Percentiles rank a stretch among this genome's conserved stretches.
These are phyloP conservation scores for Tardiomyces digboiensis DNA, from an alignment of 1,139 yeast species.

Conservation along the genomic window DNA sequence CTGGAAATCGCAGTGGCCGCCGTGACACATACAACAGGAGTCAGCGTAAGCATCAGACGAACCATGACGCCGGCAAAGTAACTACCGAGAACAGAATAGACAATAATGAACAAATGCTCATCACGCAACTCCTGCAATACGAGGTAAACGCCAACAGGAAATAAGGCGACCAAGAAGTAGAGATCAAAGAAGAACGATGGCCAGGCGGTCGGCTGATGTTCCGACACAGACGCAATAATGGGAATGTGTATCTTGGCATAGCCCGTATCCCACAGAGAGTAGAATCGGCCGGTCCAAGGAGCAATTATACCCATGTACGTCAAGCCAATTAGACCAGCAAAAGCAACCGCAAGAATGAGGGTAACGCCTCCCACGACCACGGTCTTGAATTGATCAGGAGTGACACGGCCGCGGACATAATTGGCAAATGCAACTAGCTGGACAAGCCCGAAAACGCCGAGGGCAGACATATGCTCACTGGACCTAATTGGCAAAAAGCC, in stretches of 20 bases:
- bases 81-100: slow-evolving; percentile 84
- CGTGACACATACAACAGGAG: slow-evolving; percentile 91
- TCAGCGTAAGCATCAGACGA: slow-evolving; percentile 91
- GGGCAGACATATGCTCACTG: slow-evolving; percentile 97
- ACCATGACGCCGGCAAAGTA: slow-evolving; percentile 99
- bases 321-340: slow-evolving; percentile 63
- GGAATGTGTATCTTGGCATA: slow-evolving; percentile 98
- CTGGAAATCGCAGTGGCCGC: slow-evolving; percentile 83
- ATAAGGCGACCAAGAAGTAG: slow-evolving; percentile 88
- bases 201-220: slow-evolving; percentile 99
- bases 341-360: slow-evolving; percentile 49
- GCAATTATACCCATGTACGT: slow-evolving; percentile 93
- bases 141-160: slow-evolving; percentile 95
- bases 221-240: slow-evolving; percentile 96
- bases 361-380: slow-evolving; percentile 55
- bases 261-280: slow-evolving; percentile 95
- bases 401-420: slow-evolving; percentile 65
- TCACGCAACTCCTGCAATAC: slow-evolving; percentile 84
- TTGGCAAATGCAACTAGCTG: slow-evolving; percentile 87
- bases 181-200: slow-evolving; percentile 96
- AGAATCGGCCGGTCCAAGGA: slow-evolving; percentile 99
- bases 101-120: slow-evolving; percentile 89
- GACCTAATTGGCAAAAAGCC: slow-evolving; percentile 96
- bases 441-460: slow-evolving; percentile 92
- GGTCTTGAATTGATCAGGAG: slow-evolving; percentile 66